These are phyloP conservation scores for Boletus bicolor DNA, from an alignment of 768 basidiomycete species.

Conservation along the genomic window DNA sequence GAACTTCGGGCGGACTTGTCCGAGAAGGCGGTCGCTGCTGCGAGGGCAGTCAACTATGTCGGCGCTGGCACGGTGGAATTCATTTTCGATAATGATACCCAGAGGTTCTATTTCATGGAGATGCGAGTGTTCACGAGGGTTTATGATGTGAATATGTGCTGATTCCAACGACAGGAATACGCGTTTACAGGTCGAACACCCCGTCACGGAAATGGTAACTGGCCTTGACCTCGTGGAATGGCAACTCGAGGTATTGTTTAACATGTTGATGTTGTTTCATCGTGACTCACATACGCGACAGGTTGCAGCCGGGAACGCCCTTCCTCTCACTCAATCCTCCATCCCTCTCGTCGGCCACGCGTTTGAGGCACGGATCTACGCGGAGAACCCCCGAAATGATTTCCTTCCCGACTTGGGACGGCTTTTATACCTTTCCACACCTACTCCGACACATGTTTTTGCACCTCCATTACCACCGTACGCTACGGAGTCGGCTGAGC, in stretches of 20 bases:
- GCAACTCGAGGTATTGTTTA: constrained; percentile 70
- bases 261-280: neutral
- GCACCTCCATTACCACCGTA: constrained; percentile 44
- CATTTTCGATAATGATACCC: constrained; percentile 89
- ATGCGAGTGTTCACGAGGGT: constrained; percentile 50
- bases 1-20: constrained; percentile 80
- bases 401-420: constrained; percentile 90
- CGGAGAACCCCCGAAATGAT: constrained; percentile 89
- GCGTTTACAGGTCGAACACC: constrained; percentile 84
- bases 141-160: neutral
- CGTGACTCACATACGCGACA: constrained; percentile 22
- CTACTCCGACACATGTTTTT: constrained; percentile 66
- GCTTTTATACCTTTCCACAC: constrained; percentile 78
- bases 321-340: constrained; percentile 71
- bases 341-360: constrained; percentile 91
- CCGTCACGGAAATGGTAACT: constrained; percentile 94
- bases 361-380: constrained; percentile 94
- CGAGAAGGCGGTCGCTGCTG: constrained; percentile 88
- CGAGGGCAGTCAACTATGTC: constrained; percentile 85
- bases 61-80: constrained; percentile 96
- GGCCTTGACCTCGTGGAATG: constrained; percentile 93
- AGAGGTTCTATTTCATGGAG: constrained; percentile 93
- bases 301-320: constrained; percentile 86
- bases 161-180: constrained; percentile 58
- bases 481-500: constrained; percentile 20